Conservation (phyloP, 2,329 filamentous ascomycete species). For the Trichoderma sp. region DNA sequence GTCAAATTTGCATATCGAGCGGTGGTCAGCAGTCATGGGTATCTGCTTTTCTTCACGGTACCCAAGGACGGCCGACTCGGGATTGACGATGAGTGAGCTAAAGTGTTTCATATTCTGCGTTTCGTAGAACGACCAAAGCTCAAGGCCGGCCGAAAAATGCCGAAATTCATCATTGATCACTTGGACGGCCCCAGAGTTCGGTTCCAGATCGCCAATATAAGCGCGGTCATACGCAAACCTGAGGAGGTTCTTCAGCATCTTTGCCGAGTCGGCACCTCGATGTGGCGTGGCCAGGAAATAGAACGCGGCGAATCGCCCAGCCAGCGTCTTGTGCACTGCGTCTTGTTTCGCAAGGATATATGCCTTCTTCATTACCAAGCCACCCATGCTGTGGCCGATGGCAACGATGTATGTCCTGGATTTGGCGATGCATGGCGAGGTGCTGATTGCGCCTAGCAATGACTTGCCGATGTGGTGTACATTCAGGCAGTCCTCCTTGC, state of each 20-base stretch:
- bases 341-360: constrained; percentile 22
- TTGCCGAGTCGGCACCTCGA: constrained; percentile 7
- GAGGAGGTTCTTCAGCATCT: constrained; percentile 3
- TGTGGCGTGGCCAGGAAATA: constrained; percentile 26
- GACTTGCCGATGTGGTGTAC: neutral
- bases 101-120: constrained; percentile 5
- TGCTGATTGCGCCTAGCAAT: neutral
- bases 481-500: neutral
- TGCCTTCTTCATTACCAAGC: constrained; percentile 13
- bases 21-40: constrained; percentile 1
- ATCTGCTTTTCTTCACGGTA: neutral
- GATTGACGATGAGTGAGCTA: constrained; percentile 2
- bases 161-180: constrained; percentile 9
- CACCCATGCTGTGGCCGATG: constrained; percentile 27
- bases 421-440: neutral
- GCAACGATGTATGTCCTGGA: constrained; percentile 4
- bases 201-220: neutral
- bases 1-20: constrained; percentile 7
- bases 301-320: constrained; percentile 17
- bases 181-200: neutral
- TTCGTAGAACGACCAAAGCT: constrained; percentile 1
- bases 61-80: neutral
- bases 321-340: neutral
- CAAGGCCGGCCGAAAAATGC: neutral
- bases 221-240: neutral